Evolutionary conservation across 192 early-diverging fungal genomes (phyloP).

Genomic region (Endogone sp.): DNA sequence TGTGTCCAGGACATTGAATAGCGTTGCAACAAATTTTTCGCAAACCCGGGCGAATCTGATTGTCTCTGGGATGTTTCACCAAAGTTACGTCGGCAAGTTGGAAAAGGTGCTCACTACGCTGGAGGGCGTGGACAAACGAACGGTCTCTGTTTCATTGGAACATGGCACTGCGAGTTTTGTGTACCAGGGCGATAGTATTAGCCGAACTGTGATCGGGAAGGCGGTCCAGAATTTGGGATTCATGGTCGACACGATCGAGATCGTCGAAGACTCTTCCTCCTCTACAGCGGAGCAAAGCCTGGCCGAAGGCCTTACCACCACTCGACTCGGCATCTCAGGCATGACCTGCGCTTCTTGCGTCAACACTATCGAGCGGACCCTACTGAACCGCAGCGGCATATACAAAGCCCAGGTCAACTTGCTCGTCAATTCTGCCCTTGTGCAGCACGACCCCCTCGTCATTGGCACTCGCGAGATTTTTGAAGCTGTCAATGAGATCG

Average conservation of each 20-base stretch:
- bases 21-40: not conserved
- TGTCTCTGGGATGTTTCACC: slow-evolving; percentile 29
- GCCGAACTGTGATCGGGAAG: not conserved
- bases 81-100: slow-evolving; percentile 22
- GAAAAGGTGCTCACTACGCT: slow-evolving; percentile 20
- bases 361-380: slow-evolving; percentile 55
- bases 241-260: not conserved
- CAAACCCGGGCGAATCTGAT: slow-evolving; percentile 2
- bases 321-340: slow-evolving; percentile 29
- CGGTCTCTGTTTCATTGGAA: slow-evolving; percentile 22
- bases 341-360: slow-evolving; percentile 92
- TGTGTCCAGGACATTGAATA: not conserved
- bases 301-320: not conserved
- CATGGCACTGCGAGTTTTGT: slow-evolving; percentile 28
- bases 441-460: slow-evolving; percentile 62
- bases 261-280: not conserved
- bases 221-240: not conserved
- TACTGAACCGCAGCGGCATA: slow-evolving; percentile 33
- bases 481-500: slow-evolving; percentile 72
- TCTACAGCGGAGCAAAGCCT: not conserved
- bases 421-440: slow-evolving; percentile 65
- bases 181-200: slow-evolving; percentile 7
- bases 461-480: slow-evolving; percentile 80
- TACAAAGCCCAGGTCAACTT: slow-evolving; percentile 67
- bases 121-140: slow-evolving; percentile 5